Evolutionary conservation across 139 green algal genomes (phyloP).

Genomic region (Micromonas pusilla): DNA sequence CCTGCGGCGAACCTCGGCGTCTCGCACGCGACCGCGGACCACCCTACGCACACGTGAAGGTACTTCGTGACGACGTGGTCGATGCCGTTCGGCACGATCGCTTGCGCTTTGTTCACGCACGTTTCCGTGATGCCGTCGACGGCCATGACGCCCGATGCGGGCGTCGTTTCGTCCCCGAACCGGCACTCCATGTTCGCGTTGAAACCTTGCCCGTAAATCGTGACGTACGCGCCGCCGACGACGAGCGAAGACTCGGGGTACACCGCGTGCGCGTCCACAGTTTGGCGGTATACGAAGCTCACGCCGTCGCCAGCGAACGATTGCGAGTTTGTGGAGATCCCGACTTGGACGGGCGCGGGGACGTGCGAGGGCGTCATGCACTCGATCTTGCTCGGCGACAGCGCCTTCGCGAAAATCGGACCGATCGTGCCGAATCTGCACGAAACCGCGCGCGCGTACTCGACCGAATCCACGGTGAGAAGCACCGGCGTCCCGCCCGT

Average conservation of each 20-base stretch:
- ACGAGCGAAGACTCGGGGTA: background rate
- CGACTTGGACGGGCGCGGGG: background rate
- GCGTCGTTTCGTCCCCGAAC: background rate
- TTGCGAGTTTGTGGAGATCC: background rate
- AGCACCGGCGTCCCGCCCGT: background rate
- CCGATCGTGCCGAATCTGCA: constrained; percentile 21
- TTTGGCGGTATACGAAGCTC: background rate
- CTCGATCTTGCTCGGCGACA: background rate
- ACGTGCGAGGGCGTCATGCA: constrained; percentile 5
- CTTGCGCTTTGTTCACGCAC: background rate
- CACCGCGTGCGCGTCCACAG: background rate
- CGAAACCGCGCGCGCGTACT: background rate
- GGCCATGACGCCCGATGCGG: background rate
- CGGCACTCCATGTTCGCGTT: background rate
- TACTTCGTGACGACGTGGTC: background rate
- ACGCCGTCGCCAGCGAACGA: background rate
- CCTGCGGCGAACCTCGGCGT: no score
- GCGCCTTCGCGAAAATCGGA: background rate
- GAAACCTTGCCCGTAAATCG: background rate
- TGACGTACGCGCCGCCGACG: background rate
- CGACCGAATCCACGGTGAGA: background rate
- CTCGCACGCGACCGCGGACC: background rate
- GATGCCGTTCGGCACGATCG: background rate
- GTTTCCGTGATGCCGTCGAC: background rate
- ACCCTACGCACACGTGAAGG: background rate